Base-by-base conservation (phyloP, 2,329 filamentous ascomycete genomes). In the Ophiocordyceps camponoti-saundersi region DNA sequence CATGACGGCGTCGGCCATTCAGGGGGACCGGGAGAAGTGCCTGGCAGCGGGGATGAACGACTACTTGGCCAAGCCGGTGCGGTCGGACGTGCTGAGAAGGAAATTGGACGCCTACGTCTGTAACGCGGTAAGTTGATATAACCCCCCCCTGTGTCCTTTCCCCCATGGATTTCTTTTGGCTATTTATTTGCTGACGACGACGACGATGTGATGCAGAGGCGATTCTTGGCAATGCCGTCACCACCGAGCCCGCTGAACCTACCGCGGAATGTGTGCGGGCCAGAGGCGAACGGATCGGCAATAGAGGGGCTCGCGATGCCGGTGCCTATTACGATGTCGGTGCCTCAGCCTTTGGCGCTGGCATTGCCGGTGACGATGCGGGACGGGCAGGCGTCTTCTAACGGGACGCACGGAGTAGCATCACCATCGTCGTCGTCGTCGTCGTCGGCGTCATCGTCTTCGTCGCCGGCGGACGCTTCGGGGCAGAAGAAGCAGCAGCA, bases 31-130 rank as follows among this genome's bases (percentile, higher is more conserved):
- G 44, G 90, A 96, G 61, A 95, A 94, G 65, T 95, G 90, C 55
- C 68, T 95, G n/a, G 86, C 88, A 45, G 86, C 87, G 1, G 90
- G 90, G 42, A 96, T 96, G 90, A 95, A 95, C 62, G 92, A 95
- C 56, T 82, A 85, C 55, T 65, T 85, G 11, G 68, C 90, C 16
- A 96, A 96, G 61, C 90, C 90, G 1, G 90, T 96, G n/a, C 77
- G 88, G 50, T 86, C 85, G 4, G 84, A 89, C 44, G 80, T 93
- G 40, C 69, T 96, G 47, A 92, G 86, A 64, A 80, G 80, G 57
- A 90, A 95, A 67, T 67, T 96, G 49, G 73, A 77, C 42, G 68
- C 69, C 2, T 79, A 79, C 53, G 66, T 75, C 23, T 65, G 61
- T 39, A 60, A 58, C 41, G 58, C 63, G 44, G 61, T 66, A 53